Conservation (phyloP, 148 eudicot species). For the Drosera capensis region DNA sequence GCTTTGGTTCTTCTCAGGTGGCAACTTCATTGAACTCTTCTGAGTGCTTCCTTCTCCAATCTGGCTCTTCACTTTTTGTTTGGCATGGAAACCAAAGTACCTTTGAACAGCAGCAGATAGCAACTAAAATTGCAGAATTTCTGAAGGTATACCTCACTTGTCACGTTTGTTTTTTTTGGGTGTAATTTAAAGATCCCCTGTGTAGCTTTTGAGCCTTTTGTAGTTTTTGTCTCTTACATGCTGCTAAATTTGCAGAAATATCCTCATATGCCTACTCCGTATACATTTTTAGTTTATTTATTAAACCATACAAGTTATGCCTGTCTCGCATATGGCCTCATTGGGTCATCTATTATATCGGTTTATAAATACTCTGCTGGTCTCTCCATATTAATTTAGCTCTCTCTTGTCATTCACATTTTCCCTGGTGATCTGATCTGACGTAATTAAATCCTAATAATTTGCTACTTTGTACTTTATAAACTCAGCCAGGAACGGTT, state of each 20-base stretch:
- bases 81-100: conserved; percentile 95
- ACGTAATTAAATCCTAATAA: neutral
- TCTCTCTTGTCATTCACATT: no score
- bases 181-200: neutral
- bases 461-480: conserved; percentile 4
- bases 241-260: no score
- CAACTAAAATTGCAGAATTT: conserved; percentile 73
- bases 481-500: conserved; percentile 57
- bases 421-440: neutral
- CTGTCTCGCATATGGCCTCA: neutral
- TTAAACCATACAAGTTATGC: neutral
- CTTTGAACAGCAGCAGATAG: conserved; percentile 85
- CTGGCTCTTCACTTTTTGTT: conserved; percentile 54
- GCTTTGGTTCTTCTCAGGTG: conserved; percentile 27
- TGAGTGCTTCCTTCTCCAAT: conserved; percentile 85
- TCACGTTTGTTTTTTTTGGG: no score
- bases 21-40: conserved; percentile 67
- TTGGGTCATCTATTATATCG: neutral
- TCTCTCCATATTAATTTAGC: neutral
- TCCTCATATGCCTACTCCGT: no score
- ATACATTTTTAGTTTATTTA: no score
- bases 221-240: no score
- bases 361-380: neutral
- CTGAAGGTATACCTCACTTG: conserved; percentile 77
- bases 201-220: neutral